Percentiles rank a stretch among this genome's conserved stretches.
These are phyloP conservation scores for Suillus paluster DNA, from an alignment of 768 basidiomycete species.

Conservation along the genomic window DNA sequence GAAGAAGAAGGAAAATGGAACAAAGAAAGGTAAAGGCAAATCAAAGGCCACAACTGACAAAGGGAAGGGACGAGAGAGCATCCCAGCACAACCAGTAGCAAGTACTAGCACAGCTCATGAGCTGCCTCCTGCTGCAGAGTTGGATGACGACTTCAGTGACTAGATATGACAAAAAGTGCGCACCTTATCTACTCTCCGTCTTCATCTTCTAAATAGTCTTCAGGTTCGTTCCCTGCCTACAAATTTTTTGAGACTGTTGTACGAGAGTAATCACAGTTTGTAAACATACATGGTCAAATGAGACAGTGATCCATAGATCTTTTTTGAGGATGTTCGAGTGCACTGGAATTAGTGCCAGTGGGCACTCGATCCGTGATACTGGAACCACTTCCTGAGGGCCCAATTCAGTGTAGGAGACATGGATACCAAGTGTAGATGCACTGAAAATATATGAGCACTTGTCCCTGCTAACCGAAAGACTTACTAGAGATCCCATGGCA, in stretches of 20 bases:
- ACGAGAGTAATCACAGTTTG: neutral
- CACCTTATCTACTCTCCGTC: too few relatives aligned
- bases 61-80: neutral
- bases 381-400: too few relatives aligned
- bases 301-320: neutral
- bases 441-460: neutral
- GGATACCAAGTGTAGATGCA: too few relatives aligned
- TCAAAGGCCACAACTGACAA: slow-evolving; percentile 1
- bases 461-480: neutral
- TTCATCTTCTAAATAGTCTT: too few relatives aligned
- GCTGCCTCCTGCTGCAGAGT: neutral
- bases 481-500: slow-evolving; percentile 12
- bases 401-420: too few relatives aligned
- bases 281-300: slow-evolving; percentile 10
- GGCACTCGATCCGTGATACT: neutral
- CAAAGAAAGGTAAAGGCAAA: neutral
- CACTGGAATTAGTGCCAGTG: slow-evolving; percentile 5
- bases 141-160: too few relatives aligned
- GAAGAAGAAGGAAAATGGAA: neutral
- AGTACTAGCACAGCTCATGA: neutral
- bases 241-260: neutral
- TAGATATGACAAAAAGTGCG: too few relatives aligned
- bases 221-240: too few relatives aligned
- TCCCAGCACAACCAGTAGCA: neutral
- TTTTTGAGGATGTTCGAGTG: neutral